phyloP scores from a whole-genome alignment of 1,284 basidiomycete species.

The Cryptococcus sp. region DNA sequence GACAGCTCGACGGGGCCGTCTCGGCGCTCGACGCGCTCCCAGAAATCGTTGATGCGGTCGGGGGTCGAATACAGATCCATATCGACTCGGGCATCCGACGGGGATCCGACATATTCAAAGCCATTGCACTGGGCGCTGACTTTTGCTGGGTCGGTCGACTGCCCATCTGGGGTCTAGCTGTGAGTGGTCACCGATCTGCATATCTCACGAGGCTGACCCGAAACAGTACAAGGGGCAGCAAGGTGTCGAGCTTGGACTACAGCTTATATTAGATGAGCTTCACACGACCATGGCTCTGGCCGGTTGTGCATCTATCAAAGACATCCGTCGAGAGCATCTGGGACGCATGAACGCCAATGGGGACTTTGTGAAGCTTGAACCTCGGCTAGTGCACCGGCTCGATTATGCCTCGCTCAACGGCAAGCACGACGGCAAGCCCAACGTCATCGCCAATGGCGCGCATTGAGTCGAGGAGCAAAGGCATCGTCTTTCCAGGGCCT shows the following conservation, averaged over 20 bases:
- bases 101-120: constrained; percentile 42
- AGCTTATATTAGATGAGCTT: constrained; percentile 27
- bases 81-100: constrained; percentile 42
- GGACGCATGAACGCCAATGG: no score
- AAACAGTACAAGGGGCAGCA: constrained; percentile 20
- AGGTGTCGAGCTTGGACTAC: constrained; percentile 22
- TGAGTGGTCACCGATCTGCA: not conserved
- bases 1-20: constrained; percentile 77
- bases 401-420: no score
- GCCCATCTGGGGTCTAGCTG: constrained; percentile 31
- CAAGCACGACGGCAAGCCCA: no score
- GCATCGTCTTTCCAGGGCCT: no score
- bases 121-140: constrained; percentile 41
- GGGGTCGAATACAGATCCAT: constrained; percentile 31
- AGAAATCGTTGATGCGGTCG: constrained; percentile 59
- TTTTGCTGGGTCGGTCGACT: constrained; percentile 32
- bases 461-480: no score
- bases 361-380: no score
- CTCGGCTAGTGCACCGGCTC: no score
- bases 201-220: no score
- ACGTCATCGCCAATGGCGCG: no score
- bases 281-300: constrained; percentile 23
- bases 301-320: constrained; percentile 21
- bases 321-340: constrained; percentile 19
- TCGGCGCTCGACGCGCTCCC: constrained; percentile 69